These are phyloP conservation scores for Rhizopogon vesiculosus DNA, from an alignment of 768 basidiomycete species.

Conservation along the genomic window DNA sequence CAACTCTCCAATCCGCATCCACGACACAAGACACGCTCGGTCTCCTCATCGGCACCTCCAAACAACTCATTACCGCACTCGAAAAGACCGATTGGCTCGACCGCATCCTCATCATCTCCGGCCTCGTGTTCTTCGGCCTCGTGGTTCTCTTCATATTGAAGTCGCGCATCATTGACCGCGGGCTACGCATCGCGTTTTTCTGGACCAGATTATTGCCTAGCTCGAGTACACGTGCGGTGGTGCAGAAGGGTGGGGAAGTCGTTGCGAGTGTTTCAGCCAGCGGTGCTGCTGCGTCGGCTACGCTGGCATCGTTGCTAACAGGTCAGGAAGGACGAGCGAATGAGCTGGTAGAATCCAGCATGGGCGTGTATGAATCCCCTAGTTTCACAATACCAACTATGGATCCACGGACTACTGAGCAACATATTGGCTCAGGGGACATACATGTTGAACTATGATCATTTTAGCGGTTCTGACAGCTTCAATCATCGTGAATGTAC, in stretches of 20 bases:
- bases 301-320: neutral
- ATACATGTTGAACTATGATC: neutral
- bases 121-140: constrained; percentile 77
- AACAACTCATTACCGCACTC: constrained; percentile 79
- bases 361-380: neutral
- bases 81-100: constrained; percentile 93
- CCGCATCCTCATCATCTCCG: constrained; percentile 77
- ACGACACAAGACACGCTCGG: constrained; percentile 72
- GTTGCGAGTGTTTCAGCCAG: neutral
- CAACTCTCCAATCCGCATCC: constrained; percentile 70
- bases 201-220: constrained; percentile 75
- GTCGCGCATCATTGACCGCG: constrained; percentile 77
- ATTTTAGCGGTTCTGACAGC: neutral
- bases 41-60: constrained; percentile 70
- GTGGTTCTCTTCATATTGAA: constrained; percentile 86
- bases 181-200: constrained; percentile 78
- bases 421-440: neutral
- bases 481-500: neutral
- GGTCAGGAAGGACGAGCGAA: neutral
- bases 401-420: neutral
- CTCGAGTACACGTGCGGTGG: neutral
- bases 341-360: neutral
- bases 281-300: neutral
- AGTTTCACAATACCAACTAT: neutral
- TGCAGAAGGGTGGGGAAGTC: constrained; percentile 2